phyloP scores from a whole-genome alignment of 805 yeast genomes.

The Schwanniomyces pseudopolymorphus region DNA sequence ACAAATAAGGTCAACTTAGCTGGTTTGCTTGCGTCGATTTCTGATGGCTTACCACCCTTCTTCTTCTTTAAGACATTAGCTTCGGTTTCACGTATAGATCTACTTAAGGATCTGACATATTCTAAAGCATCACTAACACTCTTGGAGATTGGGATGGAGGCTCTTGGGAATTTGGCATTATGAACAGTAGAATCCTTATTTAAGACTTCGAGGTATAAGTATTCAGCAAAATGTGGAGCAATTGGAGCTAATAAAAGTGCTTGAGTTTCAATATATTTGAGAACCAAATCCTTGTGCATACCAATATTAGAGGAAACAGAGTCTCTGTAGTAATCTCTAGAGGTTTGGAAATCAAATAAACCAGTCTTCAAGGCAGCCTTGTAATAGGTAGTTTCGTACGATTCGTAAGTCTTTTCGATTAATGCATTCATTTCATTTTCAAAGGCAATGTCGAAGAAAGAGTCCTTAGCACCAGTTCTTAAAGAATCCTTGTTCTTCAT shows the following conservation, averaged over 20 bases:
- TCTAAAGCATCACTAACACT: slow-evolving; percentile 65
- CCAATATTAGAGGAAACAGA: slow-evolving; percentile 49
- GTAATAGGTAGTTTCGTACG: slow-evolving; percentile 72
- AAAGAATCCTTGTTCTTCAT: slow-evolving; percentile 50
- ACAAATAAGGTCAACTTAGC: slow-evolving; percentile 70
- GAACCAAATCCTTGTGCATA: slow-evolving; percentile 82
- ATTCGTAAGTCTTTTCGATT: slow-evolving; percentile 69
- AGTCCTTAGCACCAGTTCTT: slow-evolving; percentile 47
- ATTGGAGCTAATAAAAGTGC: slow-evolving; percentile 83
- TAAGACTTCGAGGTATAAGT: slow-evolving; percentile 79
- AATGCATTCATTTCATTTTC: slow-evolving; percentile 90
- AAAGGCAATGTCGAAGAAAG: slow-evolving; percentile 83
- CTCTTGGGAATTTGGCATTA: slow-evolving; percentile 76
- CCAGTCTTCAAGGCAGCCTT: slow-evolving; percentile 89
- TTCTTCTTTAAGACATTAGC: slow-evolving; percentile 75
- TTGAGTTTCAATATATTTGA: slow-evolving; percentile 84
- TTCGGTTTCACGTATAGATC: slow-evolving; percentile 92
- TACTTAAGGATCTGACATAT: slow-evolving; percentile 74
- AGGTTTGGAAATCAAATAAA: slow-evolving; percentile 88
- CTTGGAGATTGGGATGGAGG: slow-evolving; percentile 62
- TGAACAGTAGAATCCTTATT: slow-evolving; percentile 68
- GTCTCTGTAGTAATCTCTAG: slow-evolving; percentile 97
- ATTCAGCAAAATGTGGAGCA: slow-evolving; percentile 95
- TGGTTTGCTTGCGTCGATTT: slow-evolving; percentile 73
- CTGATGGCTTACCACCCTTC: slow-evolving; percentile 74